Evolutionary conservation across 2,329 filamentous ascomycete species (phyloP).

Genomic region (Ustilaginoidea virens): DNA sequence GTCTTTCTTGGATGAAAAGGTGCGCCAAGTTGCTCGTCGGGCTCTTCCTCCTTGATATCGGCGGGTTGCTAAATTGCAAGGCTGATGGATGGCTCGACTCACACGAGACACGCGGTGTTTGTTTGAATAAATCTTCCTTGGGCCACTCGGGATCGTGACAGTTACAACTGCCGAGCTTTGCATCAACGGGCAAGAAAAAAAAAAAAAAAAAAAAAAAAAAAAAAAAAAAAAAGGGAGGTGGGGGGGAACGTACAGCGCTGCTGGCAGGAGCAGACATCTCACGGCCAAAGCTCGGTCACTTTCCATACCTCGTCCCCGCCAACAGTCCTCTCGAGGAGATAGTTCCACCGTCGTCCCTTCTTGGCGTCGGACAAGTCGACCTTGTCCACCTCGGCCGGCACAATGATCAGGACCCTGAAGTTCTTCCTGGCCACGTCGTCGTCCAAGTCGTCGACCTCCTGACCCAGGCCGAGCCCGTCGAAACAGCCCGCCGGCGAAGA

Average conservation of each 20-base stretch:
- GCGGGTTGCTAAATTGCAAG: too few species aligned
- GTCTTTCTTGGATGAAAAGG: too few species aligned
- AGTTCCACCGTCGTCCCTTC: slow-evolving; percentile 48
- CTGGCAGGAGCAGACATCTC: slow-evolving; percentile 5
- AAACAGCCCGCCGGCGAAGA: too few species aligned
- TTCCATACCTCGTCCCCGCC: slow-evolving; percentile 40
- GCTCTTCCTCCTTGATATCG: too few species aligned
- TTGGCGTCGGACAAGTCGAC: slow-evolving; percentile 55
- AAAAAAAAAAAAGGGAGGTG: neutral
- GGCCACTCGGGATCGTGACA: too few species aligned
- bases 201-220: neutral
- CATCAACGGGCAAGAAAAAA: neutral
- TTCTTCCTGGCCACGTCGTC: slow-evolving; percentile 57
- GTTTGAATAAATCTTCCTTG: too few species aligned
- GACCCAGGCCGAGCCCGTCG: slow-evolving; percentile 32
- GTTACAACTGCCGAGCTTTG: too few species aligned
- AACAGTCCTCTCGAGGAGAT: slow-evolving; percentile 37
- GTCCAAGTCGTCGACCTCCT: slow-evolving; percentile 54
- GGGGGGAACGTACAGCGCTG: too few species aligned
- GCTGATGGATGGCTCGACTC: too few species aligned
- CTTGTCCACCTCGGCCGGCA: slow-evolving; percentile 62
- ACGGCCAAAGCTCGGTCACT: slow-evolving; percentile 56
- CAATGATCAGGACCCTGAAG: slow-evolving; percentile 72
- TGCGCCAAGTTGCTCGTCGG: too few species aligned
- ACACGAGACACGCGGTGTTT: too few species aligned